Base-by-base conservation (phyloP, 2,329 filamentous ascomycete genomes). In the Xylariaceae sp. region DNA sequence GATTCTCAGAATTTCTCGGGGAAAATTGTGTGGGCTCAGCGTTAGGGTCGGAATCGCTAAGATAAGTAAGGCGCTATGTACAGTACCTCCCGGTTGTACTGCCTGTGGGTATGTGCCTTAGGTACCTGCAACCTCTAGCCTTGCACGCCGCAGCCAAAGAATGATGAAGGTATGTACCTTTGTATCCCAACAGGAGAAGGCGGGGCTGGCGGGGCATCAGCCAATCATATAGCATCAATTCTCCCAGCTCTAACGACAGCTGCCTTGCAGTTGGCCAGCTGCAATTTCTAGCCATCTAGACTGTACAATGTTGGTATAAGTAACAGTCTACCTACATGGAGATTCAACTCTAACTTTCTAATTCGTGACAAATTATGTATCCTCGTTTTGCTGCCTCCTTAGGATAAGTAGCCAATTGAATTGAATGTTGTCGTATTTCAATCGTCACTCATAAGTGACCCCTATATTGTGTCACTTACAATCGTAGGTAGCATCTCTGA, bases 21-120 rank as follows among this genome's bases (percentile, higher is more conserved):
- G 50, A 65, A 67, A 62, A 76, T 78, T 81, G 77, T 80, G 79
- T 73, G 77, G 78, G 73, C 71, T 73, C 54, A 42, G 33, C 33
- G 44, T 62, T 62, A 62, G 59, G 59, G 59, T 62, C 59, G 44
- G 51, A 59, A 54, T 62, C 60, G 60, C 60, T 61, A 62, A 60
- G 55, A 60, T 60, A 53, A 57, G 50, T 43, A 32, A 45, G 51
- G 24, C 16, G 13, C 46, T 46, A 35, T 16, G 8, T n/a, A 20
- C 2, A n/a, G 7, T 33, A 39, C 20, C 33, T n/a, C 24, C 29
- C 15, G 33, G 33, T 20, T 37, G 9, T 42, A 20, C 39, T 30
- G 27, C 27, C 27, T n/a, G n/a, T n/a, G 15, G 3, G 29, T 4
- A 16, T 7, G 36, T 47, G 36, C 3, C 5, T 1, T 5, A 29